Evolutionary conservation across 2,329 filamentous ascomycete genomes (phyloP).

Genomic region (Clarireedia hainanense): DNA sequence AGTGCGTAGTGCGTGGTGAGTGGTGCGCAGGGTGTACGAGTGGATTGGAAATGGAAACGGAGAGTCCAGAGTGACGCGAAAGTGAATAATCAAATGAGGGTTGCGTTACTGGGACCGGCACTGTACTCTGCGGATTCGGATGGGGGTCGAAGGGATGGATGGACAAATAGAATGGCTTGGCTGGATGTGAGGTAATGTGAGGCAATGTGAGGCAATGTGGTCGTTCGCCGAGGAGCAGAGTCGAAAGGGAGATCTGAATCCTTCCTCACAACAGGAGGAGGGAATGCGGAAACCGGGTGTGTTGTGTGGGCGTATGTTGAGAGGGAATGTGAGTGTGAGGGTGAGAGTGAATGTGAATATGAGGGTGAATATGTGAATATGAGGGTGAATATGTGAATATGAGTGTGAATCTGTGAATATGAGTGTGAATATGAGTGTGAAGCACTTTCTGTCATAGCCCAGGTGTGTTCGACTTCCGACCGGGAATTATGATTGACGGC

Average conservation of each 20-base stretch:
- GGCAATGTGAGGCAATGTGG: background rate
- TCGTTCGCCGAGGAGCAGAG: too few relatives aligned
- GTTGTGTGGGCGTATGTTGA: background rate
- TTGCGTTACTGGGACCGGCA: too few relatives aligned
- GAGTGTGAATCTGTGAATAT: background rate
- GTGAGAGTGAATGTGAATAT: background rate
- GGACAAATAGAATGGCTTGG: background rate
- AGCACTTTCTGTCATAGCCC: too few relatives aligned
- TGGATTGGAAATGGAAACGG: background rate
- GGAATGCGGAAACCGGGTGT: too few relatives aligned
- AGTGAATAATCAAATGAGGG: background rate
- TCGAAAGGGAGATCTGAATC: background rate
- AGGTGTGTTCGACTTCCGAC: too few relatives aligned
- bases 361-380: background rate
- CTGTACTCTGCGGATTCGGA: background rate
- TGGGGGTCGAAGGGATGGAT: background rate
- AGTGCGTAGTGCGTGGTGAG: background rate
- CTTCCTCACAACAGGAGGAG: too few relatives aligned
- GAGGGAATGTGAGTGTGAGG: background rate
- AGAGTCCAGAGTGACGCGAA: background rate
- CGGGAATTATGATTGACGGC: too few relatives aligned
- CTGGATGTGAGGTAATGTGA: background rate
- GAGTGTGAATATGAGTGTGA: background rate
- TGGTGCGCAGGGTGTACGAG: background rate
- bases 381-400: background rate